Conservation (phyloP, 305 asterid genomes). For the Petunia hybrid region DNA sequence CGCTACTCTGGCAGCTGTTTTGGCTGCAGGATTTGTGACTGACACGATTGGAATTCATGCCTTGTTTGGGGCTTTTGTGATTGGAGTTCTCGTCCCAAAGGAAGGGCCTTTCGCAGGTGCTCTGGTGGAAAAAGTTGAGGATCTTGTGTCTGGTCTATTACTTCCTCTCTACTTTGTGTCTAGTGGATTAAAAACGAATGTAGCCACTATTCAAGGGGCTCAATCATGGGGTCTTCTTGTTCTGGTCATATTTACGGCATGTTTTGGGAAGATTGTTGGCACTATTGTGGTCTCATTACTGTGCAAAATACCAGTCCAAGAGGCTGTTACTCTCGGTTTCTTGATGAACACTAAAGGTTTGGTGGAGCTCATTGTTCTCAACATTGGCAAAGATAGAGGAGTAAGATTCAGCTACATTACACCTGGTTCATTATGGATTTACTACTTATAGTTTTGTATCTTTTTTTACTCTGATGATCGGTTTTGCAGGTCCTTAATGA, state of each 20-base stretch:
- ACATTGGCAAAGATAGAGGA: slow-evolving; percentile 60
- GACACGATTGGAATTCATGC: slow-evolving; percentile 62
- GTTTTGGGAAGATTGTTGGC: slow-evolving; percentile 54
- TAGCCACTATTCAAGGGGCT: slow-evolving; percentile 48
- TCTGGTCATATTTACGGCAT: slow-evolving; percentile 50
- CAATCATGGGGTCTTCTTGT: slow-evolving; percentile 57
- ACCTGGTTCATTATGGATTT: background rate
- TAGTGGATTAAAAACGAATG: slow-evolving; percentile 54
- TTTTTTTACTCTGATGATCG: background rate
- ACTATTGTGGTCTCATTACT: slow-evolving; percentile 43
- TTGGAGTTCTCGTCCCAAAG: slow-evolving; percentile 56
- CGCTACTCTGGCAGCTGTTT: slow-evolving; percentile 45
- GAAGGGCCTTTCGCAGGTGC: slow-evolving; percentile 60
- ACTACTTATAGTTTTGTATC: background rate
- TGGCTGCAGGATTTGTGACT: slow-evolving; percentile 53
- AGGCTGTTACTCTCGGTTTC: slow-evolving; percentile 54
- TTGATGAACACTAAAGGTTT: slow-evolving; percentile 61
- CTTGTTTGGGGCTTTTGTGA: slow-evolving; percentile 55
- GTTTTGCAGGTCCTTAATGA: slow-evolving; percentile 53
- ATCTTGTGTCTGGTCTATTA: slow-evolving; percentile 57
- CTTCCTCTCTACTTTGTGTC: slow-evolving; percentile 58
- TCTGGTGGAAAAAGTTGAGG: slow-evolving; percentile 57
- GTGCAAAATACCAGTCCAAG: slow-evolving; percentile 46
- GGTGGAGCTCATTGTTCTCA: slow-evolving; percentile 62
- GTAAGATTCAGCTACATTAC: slow-evolving; percentile 32